These are phyloP conservation scores for Mycena sp. DNA, from an alignment of 1,284 basidiomycete species.

Conservation along the genomic window DNA sequence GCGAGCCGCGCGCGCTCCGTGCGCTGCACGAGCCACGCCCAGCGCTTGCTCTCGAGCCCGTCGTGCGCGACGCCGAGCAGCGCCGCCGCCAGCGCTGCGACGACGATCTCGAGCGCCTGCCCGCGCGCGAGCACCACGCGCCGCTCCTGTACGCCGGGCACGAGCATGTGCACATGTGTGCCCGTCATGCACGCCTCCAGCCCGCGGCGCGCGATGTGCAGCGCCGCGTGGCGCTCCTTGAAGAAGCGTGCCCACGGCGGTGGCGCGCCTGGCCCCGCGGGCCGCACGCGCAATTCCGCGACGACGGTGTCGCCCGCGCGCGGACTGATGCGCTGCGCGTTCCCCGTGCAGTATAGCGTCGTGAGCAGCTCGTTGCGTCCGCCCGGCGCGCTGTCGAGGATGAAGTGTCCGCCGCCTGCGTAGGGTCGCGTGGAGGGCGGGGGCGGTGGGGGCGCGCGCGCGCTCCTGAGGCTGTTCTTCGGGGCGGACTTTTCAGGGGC, in stretches of 20 bases:
- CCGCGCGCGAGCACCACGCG: slow-evolving; percentile 30
- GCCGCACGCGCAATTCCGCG: slow-evolving; percentile 35
- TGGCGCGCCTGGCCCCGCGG: slow-evolving; percentile 6
- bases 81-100: slow-evolving; percentile 28
- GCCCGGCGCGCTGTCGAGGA: slow-evolving; percentile 29
- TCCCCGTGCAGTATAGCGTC: slow-evolving; percentile 37
- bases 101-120: slow-evolving; percentile 33
- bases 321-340: slow-evolving; percentile 30
- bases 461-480: background rate
- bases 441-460: background rate
- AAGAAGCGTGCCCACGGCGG: slow-evolving; percentile 34
- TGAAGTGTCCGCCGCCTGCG: slow-evolving; percentile 34
- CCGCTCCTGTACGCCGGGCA: background rate
- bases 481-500: background rate
- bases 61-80: slow-evolving; percentile 35
- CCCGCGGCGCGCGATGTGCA: slow-evolving; percentile 35
- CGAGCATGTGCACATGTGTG: slow-evolving; percentile 21
- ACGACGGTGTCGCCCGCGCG: slow-evolving; percentile 32
- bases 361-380: slow-evolving; percentile 30
- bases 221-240: slow-evolving; percentile 32
- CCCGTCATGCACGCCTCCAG: slow-evolving; percentile 32
- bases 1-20: background rate
- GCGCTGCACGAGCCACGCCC: slow-evolving; percentile 29
- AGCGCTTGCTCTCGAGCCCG: slow-evolving; percentile 31
- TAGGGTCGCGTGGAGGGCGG: slow-evolving; percentile 4